phyloP scores from a whole-genome alignment of 2,329 filamentous ascomycete species.

The Paracamarosporium sp. region DNA sequence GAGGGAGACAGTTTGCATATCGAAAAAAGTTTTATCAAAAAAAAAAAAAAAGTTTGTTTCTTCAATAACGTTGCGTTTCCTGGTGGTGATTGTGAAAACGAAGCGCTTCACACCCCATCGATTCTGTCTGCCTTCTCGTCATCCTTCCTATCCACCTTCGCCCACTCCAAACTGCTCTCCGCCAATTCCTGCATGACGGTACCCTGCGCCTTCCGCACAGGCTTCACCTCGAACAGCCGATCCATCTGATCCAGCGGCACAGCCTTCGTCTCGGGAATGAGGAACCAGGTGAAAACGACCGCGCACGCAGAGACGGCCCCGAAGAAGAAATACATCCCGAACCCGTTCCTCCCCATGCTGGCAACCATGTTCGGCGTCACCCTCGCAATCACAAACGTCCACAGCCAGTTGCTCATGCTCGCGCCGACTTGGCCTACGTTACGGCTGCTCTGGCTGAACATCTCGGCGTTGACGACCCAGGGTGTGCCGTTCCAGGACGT shows the following conservation, averaged over 20 bases:
- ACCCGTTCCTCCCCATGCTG: slow-evolving; percentile 45
- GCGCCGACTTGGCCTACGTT: slow-evolving; percentile 68
- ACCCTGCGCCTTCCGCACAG: slow-evolving; percentile 47
- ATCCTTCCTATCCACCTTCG: slow-evolving; percentile 14
- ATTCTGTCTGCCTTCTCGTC: slow-evolving; percentile 7
- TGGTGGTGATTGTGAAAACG: too few relatives aligned
- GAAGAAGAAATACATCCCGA: slow-evolving; percentile 56
- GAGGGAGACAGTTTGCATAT: too few relatives aligned
- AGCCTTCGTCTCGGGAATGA: slow-evolving; percentile 52
- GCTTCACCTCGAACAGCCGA: slow-evolving; percentile 54
- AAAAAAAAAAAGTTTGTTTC: background rate
- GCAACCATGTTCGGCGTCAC: slow-evolving; percentile 72
- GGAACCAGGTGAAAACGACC: slow-evolving; percentile 49
- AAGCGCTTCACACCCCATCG: background rate
- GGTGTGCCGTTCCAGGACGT: slow-evolving; percentile 75
- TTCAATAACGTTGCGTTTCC: background rate
- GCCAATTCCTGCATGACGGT: slow-evolving; percentile 7
- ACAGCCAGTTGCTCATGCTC: slow-evolving; percentile 75
- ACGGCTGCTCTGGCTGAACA: slow-evolving; percentile 74
- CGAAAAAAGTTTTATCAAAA: background rate
- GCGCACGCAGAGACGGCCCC: slow-evolving; percentile 48
- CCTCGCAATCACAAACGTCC: slow-evolving; percentile 72
- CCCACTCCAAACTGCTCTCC: slow-evolving; percentile 9
- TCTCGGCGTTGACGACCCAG: slow-evolving; percentile 77
- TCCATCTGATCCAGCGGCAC: slow-evolving; percentile 58